Conservation (phyloP, 2,329 filamentous ascomycete genomes). For the Ceratocystis variospora region DNA sequence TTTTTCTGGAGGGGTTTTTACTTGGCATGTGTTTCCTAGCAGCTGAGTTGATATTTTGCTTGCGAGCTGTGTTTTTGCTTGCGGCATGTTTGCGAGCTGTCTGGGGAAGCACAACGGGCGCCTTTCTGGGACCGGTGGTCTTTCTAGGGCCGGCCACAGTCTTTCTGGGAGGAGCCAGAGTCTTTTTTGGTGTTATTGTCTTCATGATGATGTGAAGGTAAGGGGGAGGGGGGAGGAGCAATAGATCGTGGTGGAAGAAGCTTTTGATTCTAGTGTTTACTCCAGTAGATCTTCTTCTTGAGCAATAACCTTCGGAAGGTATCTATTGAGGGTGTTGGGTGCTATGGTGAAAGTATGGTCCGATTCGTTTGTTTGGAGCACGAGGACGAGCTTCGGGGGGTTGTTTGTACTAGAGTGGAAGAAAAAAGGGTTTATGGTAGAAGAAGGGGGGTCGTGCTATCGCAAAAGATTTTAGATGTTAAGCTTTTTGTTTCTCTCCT, state of each 20-base stretch:
- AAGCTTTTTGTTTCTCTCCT: neutral
- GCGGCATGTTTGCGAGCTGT: slow-evolving; percentile 17
- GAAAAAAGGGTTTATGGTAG: neutral
- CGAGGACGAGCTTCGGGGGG: neutral
- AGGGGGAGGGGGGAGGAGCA: neutral
- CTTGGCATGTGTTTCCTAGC: slow-evolving; percentile 7
- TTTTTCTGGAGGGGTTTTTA: slow-evolving; percentile 6
- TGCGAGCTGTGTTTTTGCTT: slow-evolving; percentile 12
- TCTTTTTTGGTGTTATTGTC: slow-evolving; percentile 7
- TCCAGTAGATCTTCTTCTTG: neutral
- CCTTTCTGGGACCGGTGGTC: slow-evolving; percentile 14
- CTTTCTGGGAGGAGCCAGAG: slow-evolving; percentile 3
- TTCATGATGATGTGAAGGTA: slow-evolving; percentile 7
- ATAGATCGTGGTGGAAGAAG: neutral
- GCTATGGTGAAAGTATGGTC: neutral
- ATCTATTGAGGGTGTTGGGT: neutral
- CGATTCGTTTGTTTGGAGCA: neutral
- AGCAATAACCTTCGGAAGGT: neutral
- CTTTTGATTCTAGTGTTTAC: neutral
- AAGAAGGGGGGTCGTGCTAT: neutral
- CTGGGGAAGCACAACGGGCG: slow-evolving; percentile 11
- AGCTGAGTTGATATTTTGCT: slow-evolving; percentile 1
- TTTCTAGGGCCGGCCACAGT: slow-evolving; percentile 11
- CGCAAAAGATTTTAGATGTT: neutral
- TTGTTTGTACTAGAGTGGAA: neutral